Percentiles rank a stretch among this genome's conserved stretches.
Evolutionary conservation across 2,329 filamentous ascomycete species (phyloP).

Genomic region (Phialemonium atrogriseum): DNA sequence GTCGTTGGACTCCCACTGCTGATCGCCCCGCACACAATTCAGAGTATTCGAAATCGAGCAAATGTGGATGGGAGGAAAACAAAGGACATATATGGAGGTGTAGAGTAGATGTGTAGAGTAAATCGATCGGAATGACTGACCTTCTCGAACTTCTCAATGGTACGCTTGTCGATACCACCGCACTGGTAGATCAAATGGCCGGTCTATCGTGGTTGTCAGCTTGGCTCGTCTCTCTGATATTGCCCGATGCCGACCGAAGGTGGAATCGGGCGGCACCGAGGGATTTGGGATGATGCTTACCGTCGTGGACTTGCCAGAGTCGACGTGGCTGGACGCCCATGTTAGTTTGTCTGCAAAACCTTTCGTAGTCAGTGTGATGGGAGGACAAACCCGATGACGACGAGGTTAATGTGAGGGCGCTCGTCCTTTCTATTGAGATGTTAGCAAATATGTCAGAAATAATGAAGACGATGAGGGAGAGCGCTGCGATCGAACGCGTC

Average conservation of each 20-base stretch:
- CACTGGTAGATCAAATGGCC: constrained; percentile 99
- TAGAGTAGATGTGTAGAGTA: constrained; percentile 9
- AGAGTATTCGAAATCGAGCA: too few relatives aligned
- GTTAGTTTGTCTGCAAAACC: constrained; percentile 15
- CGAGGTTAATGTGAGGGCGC: constrained; percentile 85
- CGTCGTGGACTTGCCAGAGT: constrained; percentile 98
- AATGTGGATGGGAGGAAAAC: too few relatives aligned
- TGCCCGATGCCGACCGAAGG: constrained; percentile 14
- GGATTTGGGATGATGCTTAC: constrained; percentile 49
- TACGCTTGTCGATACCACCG: constrained; percentile 99
- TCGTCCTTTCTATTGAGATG: constrained; percentile 70
- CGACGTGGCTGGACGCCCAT: constrained; percentile 66
- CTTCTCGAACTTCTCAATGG: constrained; percentile 99
- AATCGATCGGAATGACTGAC: constrained; percentile 41
- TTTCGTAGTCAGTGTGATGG: too few relatives aligned
- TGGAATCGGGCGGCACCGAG: constrained; percentile 5
- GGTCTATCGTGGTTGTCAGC: constrained; percentile 29
- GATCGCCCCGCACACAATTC: constrained; percentile 16
- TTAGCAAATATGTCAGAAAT: constrained; percentile 9
- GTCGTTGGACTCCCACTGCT: constrained; percentile 11
- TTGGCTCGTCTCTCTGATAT: too few relatives aligned
- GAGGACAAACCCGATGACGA: constrained; percentile 24
- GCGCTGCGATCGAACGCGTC: neutral
- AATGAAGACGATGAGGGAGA: neutral
- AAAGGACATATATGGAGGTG: neutral